Base-by-base conservation (phyloP, 2,329 filamentous ascomycete species). In the Dissoconium aciculare region DNA sequence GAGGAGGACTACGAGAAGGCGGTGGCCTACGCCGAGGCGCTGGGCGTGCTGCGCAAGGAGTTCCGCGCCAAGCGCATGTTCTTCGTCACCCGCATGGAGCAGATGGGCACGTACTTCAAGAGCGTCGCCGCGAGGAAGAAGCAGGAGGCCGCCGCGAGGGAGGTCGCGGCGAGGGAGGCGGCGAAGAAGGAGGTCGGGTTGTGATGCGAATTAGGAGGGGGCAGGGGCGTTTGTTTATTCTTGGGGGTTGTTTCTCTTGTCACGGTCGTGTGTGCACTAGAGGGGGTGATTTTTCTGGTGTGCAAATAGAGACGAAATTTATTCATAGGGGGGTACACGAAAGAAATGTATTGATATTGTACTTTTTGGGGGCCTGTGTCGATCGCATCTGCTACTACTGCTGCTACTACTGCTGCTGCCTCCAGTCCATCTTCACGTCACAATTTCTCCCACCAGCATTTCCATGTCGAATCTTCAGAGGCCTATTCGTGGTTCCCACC, bases 81-180 rank as follows among this genome's bases (percentile, higher is more conserved):
- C 57, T 98, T 98, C 53, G 84, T 91, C 5, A 91, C 73, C 36
- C 78, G 84, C 50, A 72, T 89, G 47, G 85, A 95, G 54, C 85
- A 93, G 60, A 76, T 98, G 39, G 69, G 74, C 36, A 74, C 77
- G 37, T 95, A 80, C 53, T 64, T 93, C 33, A 45, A 43, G 41
- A 76, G 74, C 49, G 74, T 69, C 42, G 64, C 69, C 34, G 36
- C 37, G 32, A 45, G 38, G 36, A 49, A 41, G 31, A 53, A 51
- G 35, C 49, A 54, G 35, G 44, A 32, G 13, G 28, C 14, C 19
- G 30, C 30, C 27, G 38, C 33, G 11, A 33, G 28, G 28, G 41
- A 42, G 26, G 25, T 26, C 12, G 35, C 27, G 10, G 30, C 21
- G 35, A 21, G 33, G 33, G 21, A 12, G 12, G 27, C 28, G 27